Evolutionary conservation across 2,329 filamentous ascomycete genomes (phyloP), one percentile per base, ranked within the genome.

Genomic region (Aspergillus amoenus): DNA sequence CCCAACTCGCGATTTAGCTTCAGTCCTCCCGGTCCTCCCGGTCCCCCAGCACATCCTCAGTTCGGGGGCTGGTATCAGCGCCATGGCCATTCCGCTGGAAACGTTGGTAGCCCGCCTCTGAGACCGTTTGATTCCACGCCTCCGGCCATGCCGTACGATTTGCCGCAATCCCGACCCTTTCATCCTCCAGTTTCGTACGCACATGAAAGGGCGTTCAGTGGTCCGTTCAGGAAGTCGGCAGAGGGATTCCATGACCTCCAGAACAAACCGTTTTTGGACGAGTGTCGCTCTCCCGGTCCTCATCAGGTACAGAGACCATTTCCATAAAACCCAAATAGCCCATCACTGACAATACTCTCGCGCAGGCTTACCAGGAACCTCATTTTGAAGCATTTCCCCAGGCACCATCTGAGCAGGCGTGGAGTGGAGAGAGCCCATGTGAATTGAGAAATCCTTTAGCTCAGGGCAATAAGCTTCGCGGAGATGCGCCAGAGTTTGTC

Each of bases 401-500:
- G 5, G 3, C 9, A 6, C 21, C 15, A 15, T 27, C 12, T 12
- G 34, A 50, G 15, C 37, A 32, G 17, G n/a, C 18, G 8, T 32
- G 39, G 37, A 7, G 22, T 27, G 40, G 40, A 21, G 22, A 55
- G 34, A 49, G 45, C n/a, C 32, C 45, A 27, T 17, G 7, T 13
- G 47, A 54, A 18, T 12, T 41, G 44, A 46, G 48, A 18, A 42
- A 44, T 22, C 24, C 18, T 50, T 22, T 46, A 8, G 5, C 24
- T 17, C 32, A 27, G 17, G 46, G 32, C 24, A 56, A 45, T 18
- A 48, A 57, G 40, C 62, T 66, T 56, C 64, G 65, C 24, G 62
- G 49, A 6, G 64, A 67, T 41, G 65, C 65, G 12, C 65, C 65
- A 3, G 64, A 61, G 34, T 67, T 67, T 42, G 44, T 66, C 47